A percentile compares a stretch with the other conserved stretches of the same genome.
Conservation (phyloP, 306 rosid genomes). For the Neltuma alba region DNA sequence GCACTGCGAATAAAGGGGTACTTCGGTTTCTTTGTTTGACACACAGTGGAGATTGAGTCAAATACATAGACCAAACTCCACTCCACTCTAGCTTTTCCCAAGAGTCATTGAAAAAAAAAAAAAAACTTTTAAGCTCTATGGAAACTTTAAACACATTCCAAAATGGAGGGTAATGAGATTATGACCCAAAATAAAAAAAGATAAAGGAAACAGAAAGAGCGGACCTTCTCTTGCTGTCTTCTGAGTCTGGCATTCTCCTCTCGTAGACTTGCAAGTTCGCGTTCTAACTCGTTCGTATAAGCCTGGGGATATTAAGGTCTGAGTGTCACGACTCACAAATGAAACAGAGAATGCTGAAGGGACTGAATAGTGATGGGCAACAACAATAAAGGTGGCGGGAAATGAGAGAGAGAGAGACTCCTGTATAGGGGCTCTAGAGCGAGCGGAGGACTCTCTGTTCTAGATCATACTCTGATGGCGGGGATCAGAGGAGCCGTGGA, state of each 20-base stretch:
- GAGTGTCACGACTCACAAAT: background rate
- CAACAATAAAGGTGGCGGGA: background rate
- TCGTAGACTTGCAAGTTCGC: conserved; percentile 15
- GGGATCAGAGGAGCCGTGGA: background rate
- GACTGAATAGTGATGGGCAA: too few relatives aligned
- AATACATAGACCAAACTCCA: background rate
- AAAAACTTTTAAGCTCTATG: background rate
- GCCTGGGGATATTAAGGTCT: conserved; percentile 29
- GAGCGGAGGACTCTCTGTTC: conserved; percentile 40
- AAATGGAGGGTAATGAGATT: background rate
- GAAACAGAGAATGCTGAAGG: background rate
- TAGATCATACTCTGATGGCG: conserved; percentile 25
- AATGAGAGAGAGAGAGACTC: background rate
- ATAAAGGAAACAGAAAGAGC: background rate
- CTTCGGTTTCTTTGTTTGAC: background rate
- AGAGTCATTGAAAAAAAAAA: background rate
- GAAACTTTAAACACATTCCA: background rate
- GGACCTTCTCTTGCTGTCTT: conserved; percentile 25
- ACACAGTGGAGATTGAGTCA: background rate
- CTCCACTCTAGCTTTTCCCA: background rate
- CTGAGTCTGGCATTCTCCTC: conserved; percentile 37
- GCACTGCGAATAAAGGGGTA: background rate
- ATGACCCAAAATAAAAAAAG: background rate
- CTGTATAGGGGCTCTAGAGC: conserved; percentile 44
- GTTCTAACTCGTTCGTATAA: conserved; percentile 27